These are phyloP conservation scores for Mycena rebaudengoi DNA, from an alignment of 768 basidiomycete genomes.

Conservation along the genomic window DNA sequence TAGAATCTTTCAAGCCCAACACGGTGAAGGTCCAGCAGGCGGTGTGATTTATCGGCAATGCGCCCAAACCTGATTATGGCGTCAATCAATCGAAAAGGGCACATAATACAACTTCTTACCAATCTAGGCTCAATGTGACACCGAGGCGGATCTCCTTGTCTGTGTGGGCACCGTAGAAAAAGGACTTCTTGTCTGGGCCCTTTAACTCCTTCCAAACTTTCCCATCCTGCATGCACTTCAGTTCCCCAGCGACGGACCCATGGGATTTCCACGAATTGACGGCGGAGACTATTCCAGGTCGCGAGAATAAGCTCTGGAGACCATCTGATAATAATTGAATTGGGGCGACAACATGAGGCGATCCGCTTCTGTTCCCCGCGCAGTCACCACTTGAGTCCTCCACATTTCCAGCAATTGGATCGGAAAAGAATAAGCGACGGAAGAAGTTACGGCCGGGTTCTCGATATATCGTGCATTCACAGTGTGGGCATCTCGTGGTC, in stretches of 20 bases:
- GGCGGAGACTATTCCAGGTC: conserved; percentile 8
- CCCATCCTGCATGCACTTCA: conserved; percentile 18
- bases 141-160: conserved; percentile 27
- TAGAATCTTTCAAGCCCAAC: conserved; percentile 7
- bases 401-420: background rate
- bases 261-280: conserved; percentile 20
- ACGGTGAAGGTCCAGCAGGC: background rate
- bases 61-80: too few species aligned
- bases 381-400: background rate
- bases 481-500: background rate
- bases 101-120: too few species aligned
- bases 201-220: conserved; percentile 20
- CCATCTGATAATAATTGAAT: conserved; percentile 18
- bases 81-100: too few species aligned
- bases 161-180: conserved; percentile 12
- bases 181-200: conserved; percentile 16
- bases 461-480: background rate
- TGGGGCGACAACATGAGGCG: conserved; percentile 20
- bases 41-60: too few species aligned
- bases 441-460: background rate
- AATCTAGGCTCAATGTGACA: conserved; percentile 27
- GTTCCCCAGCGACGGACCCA: background rate
- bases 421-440: background rate
- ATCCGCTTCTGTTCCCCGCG: background rate
- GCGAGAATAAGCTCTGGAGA: conserved; percentile 13